Percentiles rank a stretch among this genome's conserved stretches.
These are phyloP conservation scores for Amaranthus palmeri DNA, from an alignment of 148 eudicot species.

Conservation along the genomic window DNA sequence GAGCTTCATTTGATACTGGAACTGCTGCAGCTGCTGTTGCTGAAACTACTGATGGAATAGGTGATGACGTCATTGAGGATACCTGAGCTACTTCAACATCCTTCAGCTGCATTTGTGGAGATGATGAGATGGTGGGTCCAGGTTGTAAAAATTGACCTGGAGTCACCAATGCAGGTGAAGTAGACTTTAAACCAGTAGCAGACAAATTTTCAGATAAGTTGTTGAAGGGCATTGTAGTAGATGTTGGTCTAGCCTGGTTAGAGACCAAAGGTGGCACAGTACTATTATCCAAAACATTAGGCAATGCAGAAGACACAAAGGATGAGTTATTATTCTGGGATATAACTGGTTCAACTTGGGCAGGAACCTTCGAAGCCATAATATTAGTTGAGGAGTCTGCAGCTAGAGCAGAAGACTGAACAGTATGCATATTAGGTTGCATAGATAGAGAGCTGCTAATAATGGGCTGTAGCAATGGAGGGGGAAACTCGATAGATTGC, in stretches of 20 bases:
- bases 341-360: constrained; percentile 25
- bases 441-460: constrained; percentile 25
- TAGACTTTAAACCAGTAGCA: constrained; percentile 31
- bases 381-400: constrained; percentile 21
- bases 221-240: constrained; percentile 29
- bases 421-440: constrained; percentile 29
- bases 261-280: constrained; percentile 22
- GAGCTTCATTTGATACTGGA: constrained; percentile 26
- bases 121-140: constrained; percentile 33
- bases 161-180: constrained; percentile 43
- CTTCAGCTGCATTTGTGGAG: constrained; percentile 32
- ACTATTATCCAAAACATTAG: constrained; percentile 30
- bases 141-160: constrained; percentile 53
- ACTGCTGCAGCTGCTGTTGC: constrained; percentile 11
- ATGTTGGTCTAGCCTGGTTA: constrained; percentile 30
- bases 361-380: constrained; percentile 30
- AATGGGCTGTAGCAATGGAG: constrained; percentile 33
- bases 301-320: constrained; percentile 25
- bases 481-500: constrained; percentile 31
- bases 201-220: constrained; percentile 33
- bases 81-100: constrained; percentile 47
- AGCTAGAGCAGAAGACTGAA: constrained; percentile 20
- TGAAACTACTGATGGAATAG: constrained; percentile 17
- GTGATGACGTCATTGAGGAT: constrained; percentile 19
- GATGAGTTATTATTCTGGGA: constrained; percentile 27